phyloP scores from a whole-genome alignment of 768 basidiomycete genomes.

The Cystobasidiopsis lactophilus region DNA sequence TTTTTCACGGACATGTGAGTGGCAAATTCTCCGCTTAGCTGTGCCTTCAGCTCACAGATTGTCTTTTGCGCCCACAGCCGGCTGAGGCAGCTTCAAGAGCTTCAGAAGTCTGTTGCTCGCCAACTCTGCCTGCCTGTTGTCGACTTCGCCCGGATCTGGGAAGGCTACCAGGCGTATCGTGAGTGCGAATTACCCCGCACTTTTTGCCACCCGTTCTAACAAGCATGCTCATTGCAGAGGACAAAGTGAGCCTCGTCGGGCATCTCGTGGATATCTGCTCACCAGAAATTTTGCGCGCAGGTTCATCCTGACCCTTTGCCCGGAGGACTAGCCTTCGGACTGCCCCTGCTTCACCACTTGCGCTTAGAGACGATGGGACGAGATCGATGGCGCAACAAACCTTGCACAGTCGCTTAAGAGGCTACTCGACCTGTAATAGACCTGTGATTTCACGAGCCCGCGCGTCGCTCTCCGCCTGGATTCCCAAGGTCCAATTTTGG shows the following conservation, averaged over 20 bases:
- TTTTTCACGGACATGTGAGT: constrained; percentile 16
- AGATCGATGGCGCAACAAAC: background rate
- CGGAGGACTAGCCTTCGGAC: background rate
- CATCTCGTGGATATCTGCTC: background rate
- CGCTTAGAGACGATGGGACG: background rate
- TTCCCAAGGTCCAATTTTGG: too few species aligned
- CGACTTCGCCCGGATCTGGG: constrained; percentile 18
- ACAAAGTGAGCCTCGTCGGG: background rate
- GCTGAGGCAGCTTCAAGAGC: constrained; percentile 15
- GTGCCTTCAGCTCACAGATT: background rate
- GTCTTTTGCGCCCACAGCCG: background rate
- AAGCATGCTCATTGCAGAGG: background rate
- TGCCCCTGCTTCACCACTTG: background rate
- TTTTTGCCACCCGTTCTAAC: background rate
- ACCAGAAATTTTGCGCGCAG: background rate
- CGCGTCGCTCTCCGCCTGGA: too few species aligned
- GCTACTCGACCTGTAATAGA: too few species aligned
- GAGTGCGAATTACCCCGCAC: background rate
- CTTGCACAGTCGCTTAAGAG: background rate
- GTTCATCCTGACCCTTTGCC: background rate
- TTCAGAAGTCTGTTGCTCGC: constrained; percentile 16
- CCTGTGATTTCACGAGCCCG: too few species aligned
- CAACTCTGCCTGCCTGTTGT: constrained; percentile 13
- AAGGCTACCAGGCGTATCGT: constrained; percentile 15
- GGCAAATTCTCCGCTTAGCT: too few species aligned